A percentile compares a stretch with the other conserved stretches of the same genome.
Conservation (phyloP, 2,329 filamentous ascomycete genomes). For the Grosmannia serpens region DNA sequence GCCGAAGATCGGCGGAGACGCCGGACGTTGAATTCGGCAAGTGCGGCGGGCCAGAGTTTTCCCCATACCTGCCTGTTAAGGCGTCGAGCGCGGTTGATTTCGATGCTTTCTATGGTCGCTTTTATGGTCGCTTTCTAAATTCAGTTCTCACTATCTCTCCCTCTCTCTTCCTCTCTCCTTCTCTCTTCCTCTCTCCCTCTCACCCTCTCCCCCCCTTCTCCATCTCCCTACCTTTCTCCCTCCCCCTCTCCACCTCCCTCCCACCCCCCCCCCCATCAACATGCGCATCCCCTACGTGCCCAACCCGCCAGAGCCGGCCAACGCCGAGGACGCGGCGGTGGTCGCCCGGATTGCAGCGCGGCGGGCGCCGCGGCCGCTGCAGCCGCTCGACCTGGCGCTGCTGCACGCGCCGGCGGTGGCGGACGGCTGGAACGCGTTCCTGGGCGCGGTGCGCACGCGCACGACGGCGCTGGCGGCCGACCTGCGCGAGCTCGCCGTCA, state of each 20-base stretch:
- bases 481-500: conserved; percentile 69
- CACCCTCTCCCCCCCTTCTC: background rate
- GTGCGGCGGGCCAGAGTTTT: too few relatives aligned
- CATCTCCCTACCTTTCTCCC: background rate
- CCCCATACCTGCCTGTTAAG: too few relatives aligned
- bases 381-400: conserved; percentile 63
- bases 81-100: too few relatives aligned
- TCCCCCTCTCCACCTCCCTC: background rate
- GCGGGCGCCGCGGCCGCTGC: conserved; percentile 57
- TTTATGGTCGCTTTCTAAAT: too few relatives aligned
- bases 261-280: conserved; percentile 11
- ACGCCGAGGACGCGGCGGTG: conserved; percentile 40
- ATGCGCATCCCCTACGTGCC: conserved; percentile 60
- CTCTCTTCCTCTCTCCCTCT: background rate
- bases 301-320: conserved; percentile 34
- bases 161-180: background rate
- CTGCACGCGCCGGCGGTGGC: conserved; percentile 64
- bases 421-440: conserved; percentile 63
- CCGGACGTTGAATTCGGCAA: too few relatives aligned
- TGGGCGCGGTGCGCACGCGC: conserved; percentile 49
- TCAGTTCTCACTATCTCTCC: too few relatives aligned
- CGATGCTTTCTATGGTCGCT: too few relatives aligned
- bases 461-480: conserved; percentile 41
- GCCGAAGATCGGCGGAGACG: background rate
- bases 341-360: conserved; percentile 53